Evolutionary conservation across 495 filamentous ascomycete genomes (phyloP).

Genomic region (Astrothelium subdiscretum): DNA sequence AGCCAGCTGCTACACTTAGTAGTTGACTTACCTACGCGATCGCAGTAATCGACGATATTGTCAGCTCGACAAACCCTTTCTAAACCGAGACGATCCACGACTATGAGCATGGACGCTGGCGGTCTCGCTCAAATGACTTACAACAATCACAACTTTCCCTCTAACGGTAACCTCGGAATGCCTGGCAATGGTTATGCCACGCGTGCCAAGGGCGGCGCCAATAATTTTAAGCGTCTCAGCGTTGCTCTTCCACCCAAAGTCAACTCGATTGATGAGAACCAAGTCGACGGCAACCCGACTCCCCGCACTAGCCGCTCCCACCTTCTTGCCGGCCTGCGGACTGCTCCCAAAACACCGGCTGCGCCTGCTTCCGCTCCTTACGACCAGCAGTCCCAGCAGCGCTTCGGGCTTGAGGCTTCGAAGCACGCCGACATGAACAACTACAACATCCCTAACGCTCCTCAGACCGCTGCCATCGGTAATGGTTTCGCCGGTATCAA

Average conservation of each 20-base stretch:
- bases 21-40: neutral
- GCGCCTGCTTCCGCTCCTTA: slow-evolving; percentile 52
- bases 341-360: slow-evolving; percentile 75
- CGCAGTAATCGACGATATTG: neutral
- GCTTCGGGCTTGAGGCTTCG: slow-evolving; percentile 34
- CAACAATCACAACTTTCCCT: slow-evolving; percentile 49
- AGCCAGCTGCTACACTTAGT: neutral
- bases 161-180: slow-evolving; percentile 55
- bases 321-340: slow-evolving; percentile 84
- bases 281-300: slow-evolving; percentile 51
- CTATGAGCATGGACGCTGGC: slow-evolving; percentile 89
- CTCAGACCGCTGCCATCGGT: slow-evolving; percentile 49
- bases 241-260: slow-evolving; percentile 47
- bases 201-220: slow-evolving; percentile 52
- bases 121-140: slow-evolving; percentile 99
- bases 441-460: slow-evolving; percentile 34
- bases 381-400: slow-evolving; percentile 39
- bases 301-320: slow-evolving; percentile 92
- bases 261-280: slow-evolving; percentile 54
- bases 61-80: neutral
- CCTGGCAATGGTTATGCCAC: slow-evolving; percentile 72
- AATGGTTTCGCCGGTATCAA: slow-evolving; percentile 38
- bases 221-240: slow-evolving; percentile 74
- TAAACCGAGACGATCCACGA: slow-evolving; percentile 14
- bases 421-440: slow-evolving; percentile 32